These are phyloP conservation scores for Xylaria scruposa DNA, from an alignment of 495 filamentous ascomycete genomes.

Conservation along the genomic window DNA sequence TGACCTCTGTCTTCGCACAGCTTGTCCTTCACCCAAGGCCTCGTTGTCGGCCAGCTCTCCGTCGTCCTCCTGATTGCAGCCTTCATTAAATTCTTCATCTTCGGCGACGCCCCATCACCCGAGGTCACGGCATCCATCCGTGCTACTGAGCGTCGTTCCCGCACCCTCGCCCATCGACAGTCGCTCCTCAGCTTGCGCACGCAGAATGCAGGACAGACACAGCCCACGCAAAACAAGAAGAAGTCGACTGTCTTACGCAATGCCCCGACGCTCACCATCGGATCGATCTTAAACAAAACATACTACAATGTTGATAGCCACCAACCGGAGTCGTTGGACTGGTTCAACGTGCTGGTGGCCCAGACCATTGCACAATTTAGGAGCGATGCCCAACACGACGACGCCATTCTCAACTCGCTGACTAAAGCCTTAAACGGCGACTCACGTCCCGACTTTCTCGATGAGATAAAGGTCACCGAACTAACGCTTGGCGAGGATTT, in stretches of 20 bases:
- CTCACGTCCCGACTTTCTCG: constrained; percentile 87
- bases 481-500: constrained; percentile 95
- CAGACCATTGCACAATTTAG: constrained; percentile 97
- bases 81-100: constrained; percentile 99
- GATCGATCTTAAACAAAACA: constrained; percentile 92
- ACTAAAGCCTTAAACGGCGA: constrained; percentile 83
- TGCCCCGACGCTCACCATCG: constrained; percentile 70
- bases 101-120: constrained; percentile 86
- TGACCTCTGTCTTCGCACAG: constrained; percentile 48
- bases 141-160: constrained; percentile 69
- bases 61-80: constrained; percentile 86
- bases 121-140: constrained; percentile 72
- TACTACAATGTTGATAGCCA: constrained; percentile 97
- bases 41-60: constrained; percentile 91
- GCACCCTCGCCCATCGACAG: constrained; percentile 70
- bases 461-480: constrained; percentile 92
- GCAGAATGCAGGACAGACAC: constrained; percentile 49
- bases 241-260: constrained; percentile 75
- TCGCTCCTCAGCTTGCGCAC: constrained; percentile 65
- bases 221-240: constrained; percentile 68
- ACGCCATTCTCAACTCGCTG: constrained; percentile 94
- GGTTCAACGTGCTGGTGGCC: constrained; percentile 98
- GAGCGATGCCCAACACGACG: constrained; percentile 85
- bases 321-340: constrained; percentile 98
- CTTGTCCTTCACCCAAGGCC: constrained; percentile 89